Conservation (phyloP, 345 rosid genomes). For the Turritis glabra region DNA sequence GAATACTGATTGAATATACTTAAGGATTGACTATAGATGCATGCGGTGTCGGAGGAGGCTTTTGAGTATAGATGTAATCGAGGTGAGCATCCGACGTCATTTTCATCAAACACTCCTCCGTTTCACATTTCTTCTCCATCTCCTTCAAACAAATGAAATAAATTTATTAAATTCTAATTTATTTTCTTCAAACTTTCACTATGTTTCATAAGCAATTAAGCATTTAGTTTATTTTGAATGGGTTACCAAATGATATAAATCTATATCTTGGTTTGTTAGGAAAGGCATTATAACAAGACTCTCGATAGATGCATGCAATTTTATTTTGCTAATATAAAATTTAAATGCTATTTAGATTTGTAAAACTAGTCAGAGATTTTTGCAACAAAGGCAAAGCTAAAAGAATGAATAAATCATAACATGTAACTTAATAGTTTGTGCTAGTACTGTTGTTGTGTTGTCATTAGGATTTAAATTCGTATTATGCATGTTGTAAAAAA, state of each 20-base stretch:
- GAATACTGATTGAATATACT: neutral
- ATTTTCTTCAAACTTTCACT: neutral
- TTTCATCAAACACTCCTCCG: constrained; percentile 28
- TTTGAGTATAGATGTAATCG: constrained; percentile 32
- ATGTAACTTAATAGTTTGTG: too few relatives aligned
- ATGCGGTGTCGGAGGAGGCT: neutral
- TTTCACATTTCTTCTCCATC: constrained; percentile 24
- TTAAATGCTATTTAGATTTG: too few relatives aligned
- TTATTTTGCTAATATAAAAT: too few relatives aligned
- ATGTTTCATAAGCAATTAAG: neutral
- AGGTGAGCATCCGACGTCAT: constrained; percentile 31
- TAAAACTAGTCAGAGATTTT: too few relatives aligned
- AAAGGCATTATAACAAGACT: neutral
- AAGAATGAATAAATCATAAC: too few relatives aligned
- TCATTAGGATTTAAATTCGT: too few relatives aligned
- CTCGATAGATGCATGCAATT: neutral
- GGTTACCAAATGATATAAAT: too few relatives aligned
- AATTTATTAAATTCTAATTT: neutral
- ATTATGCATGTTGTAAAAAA: too few relatives aligned
- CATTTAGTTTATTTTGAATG: neutral
- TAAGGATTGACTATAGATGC: neutral
- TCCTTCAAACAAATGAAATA: neutral
- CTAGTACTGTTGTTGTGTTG: too few relatives aligned
- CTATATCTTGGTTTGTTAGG: too few relatives aligned
- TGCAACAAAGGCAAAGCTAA: too few relatives aligned